phyloP scores from a whole-genome alignment of 768 basidiomycete genomes.

The Obba rivulosa region DNA sequence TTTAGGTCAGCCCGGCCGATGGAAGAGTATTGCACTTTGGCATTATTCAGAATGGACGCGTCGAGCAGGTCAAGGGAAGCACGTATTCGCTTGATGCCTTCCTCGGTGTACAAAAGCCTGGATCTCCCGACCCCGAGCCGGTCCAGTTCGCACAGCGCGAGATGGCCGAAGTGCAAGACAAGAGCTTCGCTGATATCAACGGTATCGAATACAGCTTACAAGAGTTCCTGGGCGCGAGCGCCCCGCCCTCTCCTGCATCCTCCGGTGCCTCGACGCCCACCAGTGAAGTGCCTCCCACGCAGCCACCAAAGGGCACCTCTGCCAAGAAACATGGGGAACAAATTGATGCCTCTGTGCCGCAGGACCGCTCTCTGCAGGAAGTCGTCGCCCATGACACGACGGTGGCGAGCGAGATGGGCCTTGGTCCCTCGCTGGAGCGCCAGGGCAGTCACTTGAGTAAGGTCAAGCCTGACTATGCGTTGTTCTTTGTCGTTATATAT shows the following conservation, averaged over 20 bases:
- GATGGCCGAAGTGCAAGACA: constrained; percentile 69
- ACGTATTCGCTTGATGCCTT: constrained; percentile 95
- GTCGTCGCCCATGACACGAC: constrained; percentile 61
- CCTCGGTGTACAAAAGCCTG: constrained; percentile 65
- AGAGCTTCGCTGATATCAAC: constrained; percentile 93
- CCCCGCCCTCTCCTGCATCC: constrained; percentile 35
- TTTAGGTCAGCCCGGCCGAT: constrained; percentile 88
- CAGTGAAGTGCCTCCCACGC: constrained; percentile 5
- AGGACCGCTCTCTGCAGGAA: constrained; percentile 48
- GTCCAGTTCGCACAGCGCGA: constrained; percentile 41
- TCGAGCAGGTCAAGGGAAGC: constrained; percentile 97
- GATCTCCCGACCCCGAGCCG: constrained; percentile 35
- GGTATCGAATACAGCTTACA: constrained; percentile 95
- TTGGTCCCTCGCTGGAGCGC: constrained; percentile 34
- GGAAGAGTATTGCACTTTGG: constrained; percentile 92
- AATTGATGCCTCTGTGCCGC: constrained; percentile 71
- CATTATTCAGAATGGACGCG: constrained; percentile 65
- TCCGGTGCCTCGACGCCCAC: constrained; percentile 35
- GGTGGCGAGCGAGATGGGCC: constrained; percentile 71
- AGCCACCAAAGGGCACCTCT: constrained; percentile 12
- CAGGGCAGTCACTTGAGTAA: constrained; percentile 39
- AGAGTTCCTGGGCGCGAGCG: constrained; percentile 66
- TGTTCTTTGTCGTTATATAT: constrained; percentile 94
- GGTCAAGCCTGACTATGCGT: constrained; percentile 69
- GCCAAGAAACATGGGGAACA: constrained; percentile 60